phyloP scores from a whole-genome alignment of 1,284 basidiomycete species.

The Ceratobasidium sp. region DNA sequence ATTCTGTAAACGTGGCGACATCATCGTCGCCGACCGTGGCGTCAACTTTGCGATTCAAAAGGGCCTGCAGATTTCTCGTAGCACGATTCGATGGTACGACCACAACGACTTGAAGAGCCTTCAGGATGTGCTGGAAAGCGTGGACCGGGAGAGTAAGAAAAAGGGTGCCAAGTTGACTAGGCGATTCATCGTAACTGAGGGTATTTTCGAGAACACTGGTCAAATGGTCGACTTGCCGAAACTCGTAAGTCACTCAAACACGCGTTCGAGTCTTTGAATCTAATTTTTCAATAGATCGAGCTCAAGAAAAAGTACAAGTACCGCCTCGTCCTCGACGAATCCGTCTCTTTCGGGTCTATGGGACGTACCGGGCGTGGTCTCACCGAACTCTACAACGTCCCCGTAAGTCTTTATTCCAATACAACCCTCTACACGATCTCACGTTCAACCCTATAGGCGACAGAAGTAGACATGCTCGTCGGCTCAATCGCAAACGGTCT shows the following conservation, averaged over 20 bases:
- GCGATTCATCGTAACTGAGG: conserved; percentile 97
- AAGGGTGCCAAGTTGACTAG: conserved; percentile 85
- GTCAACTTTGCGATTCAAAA: conserved; percentile 97
- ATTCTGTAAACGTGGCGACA: conserved; percentile 97
- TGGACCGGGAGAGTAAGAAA: conserved; percentile 91
- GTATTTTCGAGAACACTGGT: conserved; percentile 96
- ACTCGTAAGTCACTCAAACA: conserved; percentile 70
- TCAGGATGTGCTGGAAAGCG: conserved; percentile 84
- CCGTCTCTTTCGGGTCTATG: conserved; percentile 91
- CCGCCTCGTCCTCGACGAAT: conserved; percentile 94
- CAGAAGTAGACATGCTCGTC: conserved; percentile 82
- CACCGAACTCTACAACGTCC: conserved; percentile 93
- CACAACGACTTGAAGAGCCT: conserved; percentile 95
- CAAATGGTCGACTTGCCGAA: conserved; percentile 91
- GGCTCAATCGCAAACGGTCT: conserved; percentile 91
- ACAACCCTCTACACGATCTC: neutral
- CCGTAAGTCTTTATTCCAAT: conserved; percentile 65
- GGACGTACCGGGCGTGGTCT: conserved; percentile 94
- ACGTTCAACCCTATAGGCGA: conserved; percentile 61
- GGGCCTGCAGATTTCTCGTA: conserved; percentile 96
- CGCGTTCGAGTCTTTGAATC: neutral
- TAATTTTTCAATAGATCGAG: conserved; percentile 70
- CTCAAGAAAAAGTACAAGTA: conserved; percentile 97
- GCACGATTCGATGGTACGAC: conserved; percentile 94
- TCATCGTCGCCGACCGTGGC: conserved; percentile 96